Base-by-base conservation (phyloP, 768 basidiomycete genomes). In the Amylocystis lapponica region DNA sequence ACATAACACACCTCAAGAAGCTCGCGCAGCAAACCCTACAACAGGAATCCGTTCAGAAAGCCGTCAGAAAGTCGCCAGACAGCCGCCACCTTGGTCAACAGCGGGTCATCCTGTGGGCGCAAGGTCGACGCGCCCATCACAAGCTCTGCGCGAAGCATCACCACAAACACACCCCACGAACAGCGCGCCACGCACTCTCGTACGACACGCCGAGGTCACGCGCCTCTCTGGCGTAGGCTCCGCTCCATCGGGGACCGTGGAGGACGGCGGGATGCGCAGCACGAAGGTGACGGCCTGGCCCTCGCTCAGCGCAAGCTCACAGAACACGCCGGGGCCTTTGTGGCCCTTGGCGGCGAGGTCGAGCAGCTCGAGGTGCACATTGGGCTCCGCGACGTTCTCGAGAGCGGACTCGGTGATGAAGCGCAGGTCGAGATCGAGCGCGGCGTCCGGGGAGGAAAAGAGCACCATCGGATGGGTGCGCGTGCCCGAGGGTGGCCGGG, bases 221-320 rank as follows among this genome's bases (percentile, higher is more conserved):
- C 17, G 75, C 74, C 5, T 58, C 45, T 66, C 63, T 33, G 58
- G 57, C 17, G 61, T 66, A 4, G 76, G 60, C 46, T 66, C 53
- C 45, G 60, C 35, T 49, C 58, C 41, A 59, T 48, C 43, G 25
- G 47, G 19, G 22, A 36, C 31, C 31, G 23, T 39, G 11, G 59
- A 59, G n/a, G 68, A 63, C 2, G 84, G 82, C 8, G 79, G 79
- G 33, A 78, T 81, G 31, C 93, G 71, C 53, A 97, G 65, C 13
- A 96, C 72, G 54, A 97, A 96, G 2, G 87, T 88, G n/a, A 97
- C 81, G 14, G 74, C 74, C 61, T 99, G 92, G 0, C 95, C 94
- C 61, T 97, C 95, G 17, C 65, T 59, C 17, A 97, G 67, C 20
- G 68, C 64, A 37, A 97, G 66, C 14, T 80, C 68, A 11, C 74